Base-by-base conservation (phyloP, 1,139 yeast species). In the Hansenula sp. region DNA sequence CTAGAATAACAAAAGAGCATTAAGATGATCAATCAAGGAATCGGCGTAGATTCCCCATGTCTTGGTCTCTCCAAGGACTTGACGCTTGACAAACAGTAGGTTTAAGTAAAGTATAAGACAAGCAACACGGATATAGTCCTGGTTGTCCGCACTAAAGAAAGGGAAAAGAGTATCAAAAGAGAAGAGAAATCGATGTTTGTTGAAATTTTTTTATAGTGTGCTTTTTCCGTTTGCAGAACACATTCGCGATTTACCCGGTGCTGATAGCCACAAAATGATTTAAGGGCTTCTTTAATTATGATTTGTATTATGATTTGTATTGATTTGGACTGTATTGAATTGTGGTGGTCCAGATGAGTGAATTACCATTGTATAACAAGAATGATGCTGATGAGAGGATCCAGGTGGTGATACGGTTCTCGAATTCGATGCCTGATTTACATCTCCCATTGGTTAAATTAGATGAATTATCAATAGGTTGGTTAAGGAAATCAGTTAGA, bases 71-170 rank as follows among this genome's bases (percentile, higher is more conserved):
- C 83, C 83, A 67, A 67, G 73, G 76, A 76, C 82, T 69, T 72
- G 82, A 77, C 82, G 77, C 82, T 69, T 71, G 63, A 56, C 59
- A 58, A 59, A 55, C 64, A 61, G 67, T 54, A 46, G 46, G 51
- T 51, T 48, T 24, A 33, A 56, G n/a, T n/a, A n/a, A 51, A 52
- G 57, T 54, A 55, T 57, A 58, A 61, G 61, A 64, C 60, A 65
- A 72, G 80, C 82, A 77, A 77, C 82, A 77, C 82, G 82, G 79
- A 62, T 62, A 60, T 59, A 72, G 81, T 75, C 75, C 75, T 72
- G 82, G 82, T 71, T 75, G 77, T 72, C 82, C 82, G 83, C 82
- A 77, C 58, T 58, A 55, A 65, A 62, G 53, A 48, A 46, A 32
- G 39, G 44, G 36, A 45, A 42, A 39, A n/a, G n/a, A n/a, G n/a